Conservation (phyloP, 495 filamentous ascomycete species). For the Aspergillus leporis region DNA sequence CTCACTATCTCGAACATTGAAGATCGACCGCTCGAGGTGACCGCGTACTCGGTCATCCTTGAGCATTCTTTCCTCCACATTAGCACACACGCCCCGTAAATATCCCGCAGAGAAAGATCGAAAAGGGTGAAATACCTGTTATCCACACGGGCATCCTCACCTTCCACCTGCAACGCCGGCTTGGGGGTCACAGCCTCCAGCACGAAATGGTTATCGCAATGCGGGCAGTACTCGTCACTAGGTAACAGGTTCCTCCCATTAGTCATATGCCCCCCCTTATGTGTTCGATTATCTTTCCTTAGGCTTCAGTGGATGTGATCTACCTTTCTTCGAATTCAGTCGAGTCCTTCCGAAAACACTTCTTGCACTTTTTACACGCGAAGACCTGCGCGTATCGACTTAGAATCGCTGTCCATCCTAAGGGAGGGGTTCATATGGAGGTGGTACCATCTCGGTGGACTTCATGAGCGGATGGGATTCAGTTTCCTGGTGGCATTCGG, state of each 20-base stretch:
- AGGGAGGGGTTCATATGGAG: neutral
- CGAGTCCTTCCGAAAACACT: conserved; percentile 93
- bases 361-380: conserved; percentile 97
- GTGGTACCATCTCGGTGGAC: conserved; percentile 73
- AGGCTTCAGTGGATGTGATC: neutral
- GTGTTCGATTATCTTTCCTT: neutral
- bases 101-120: neutral
- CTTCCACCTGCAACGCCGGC: conserved; percentile 77
- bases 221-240: conserved; percentile 98
- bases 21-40: conserved; percentile 63
- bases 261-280: neutral
- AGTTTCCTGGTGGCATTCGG: conserved; percentile 85
- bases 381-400: conserved; percentile 52
- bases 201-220: conserved; percentile 98
- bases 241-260: conserved; percentile 7
- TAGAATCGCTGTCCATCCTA: neutral
- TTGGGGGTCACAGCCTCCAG: conserved; percentile 83
- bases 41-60: conserved; percentile 82
- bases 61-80: conserved; percentile 63
- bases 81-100: neutral
- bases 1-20: conserved; percentile 68
- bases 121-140: conserved; percentile 45
- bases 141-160: conserved; percentile 84
- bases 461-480: conserved; percentile 76
- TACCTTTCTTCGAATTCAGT: conserved; percentile 87